Conservation (phyloP, 768 basidiomycete species). For the Cystobasidium onofrii region DNA sequence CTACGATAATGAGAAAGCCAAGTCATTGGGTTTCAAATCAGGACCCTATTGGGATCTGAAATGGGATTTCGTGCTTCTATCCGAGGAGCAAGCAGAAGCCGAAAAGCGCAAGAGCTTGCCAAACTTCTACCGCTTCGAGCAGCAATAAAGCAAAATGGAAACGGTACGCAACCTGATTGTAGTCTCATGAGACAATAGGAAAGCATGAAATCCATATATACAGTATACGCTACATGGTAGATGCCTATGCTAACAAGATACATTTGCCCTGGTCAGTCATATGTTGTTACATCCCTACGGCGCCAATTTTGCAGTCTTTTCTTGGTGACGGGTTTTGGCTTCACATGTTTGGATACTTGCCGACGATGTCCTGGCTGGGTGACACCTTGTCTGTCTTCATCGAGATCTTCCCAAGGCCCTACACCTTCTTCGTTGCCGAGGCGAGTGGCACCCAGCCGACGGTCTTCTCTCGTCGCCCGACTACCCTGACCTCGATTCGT, state of each 20-base stretch:
- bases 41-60: conserved; percentile 43
- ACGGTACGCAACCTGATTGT: too few species aligned
- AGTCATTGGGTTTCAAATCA: conserved; percentile 52
- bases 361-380: background rate
- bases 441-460: background rate
- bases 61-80: conserved; percentile 48
- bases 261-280: background rate
- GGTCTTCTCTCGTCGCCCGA: conserved; percentile 23
- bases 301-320: conserved; percentile 27
- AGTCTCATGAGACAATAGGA: too few species aligned
- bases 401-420: background rate
- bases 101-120: conserved; percentile 35
- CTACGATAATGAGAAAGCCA: conserved; percentile 56
- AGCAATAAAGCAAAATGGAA: background rate
- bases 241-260: background rate
- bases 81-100: conserved; percentile 48
- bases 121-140: conserved; percentile 45
- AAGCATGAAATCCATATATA: too few species aligned
- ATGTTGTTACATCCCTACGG: conserved; percentile 20
- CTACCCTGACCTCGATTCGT: background rate
- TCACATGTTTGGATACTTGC: background rate
- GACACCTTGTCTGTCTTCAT: background rate
- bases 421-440: background rate
- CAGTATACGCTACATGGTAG: background rate
- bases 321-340: conserved; percentile 8